Evolutionary conservation across 768 basidiomycete genomes (phyloP).

Genomic region (Ramaria sp.): DNA sequence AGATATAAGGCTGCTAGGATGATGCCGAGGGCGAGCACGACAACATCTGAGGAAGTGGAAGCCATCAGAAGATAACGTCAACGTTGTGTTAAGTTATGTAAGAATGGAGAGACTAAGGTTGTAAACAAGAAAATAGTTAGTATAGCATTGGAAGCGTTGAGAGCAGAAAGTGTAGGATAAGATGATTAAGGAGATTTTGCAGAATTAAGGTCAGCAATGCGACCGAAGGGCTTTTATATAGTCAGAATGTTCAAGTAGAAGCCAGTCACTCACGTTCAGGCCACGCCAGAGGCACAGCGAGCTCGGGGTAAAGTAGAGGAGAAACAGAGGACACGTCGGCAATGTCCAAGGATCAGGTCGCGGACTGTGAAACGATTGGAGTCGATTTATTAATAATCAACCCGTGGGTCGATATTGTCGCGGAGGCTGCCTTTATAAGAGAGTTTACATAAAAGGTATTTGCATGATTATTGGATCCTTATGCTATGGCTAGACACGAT

Average conservation of each 20-base stretch:
- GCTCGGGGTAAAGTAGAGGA: background rate
- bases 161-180: background rate
- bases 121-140: background rate
- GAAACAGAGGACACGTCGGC: background rate
- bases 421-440: too few relatives aligned
- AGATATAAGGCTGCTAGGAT: constrained; percentile 70
- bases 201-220: too few relatives aligned
- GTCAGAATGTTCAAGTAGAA: too few relatives aligned
- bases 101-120: background rate
- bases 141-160: constrained; percentile 5
- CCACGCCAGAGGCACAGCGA: too few relatives aligned
- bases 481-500: too few relatives aligned
- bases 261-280: too few relatives aligned
- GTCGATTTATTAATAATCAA: too few relatives aligned
- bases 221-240: too few relatives aligned
- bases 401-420: too few relatives aligned
- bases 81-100: background rate
- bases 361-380: too few relatives aligned
- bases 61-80: constrained; percentile 32
- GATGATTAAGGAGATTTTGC: background rate
- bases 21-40: constrained; percentile 64
- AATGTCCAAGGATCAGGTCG: background rate
- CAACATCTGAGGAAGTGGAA: constrained; percentile 54
- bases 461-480: too few relatives aligned
- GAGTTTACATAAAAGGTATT: too few relatives aligned